Evolutionary conservation across 2,329 filamentous ascomycete species (phyloP), one percentile per base, ranked within the genome.

Genomic region (Acephala macrosclerotiorum): DNA sequence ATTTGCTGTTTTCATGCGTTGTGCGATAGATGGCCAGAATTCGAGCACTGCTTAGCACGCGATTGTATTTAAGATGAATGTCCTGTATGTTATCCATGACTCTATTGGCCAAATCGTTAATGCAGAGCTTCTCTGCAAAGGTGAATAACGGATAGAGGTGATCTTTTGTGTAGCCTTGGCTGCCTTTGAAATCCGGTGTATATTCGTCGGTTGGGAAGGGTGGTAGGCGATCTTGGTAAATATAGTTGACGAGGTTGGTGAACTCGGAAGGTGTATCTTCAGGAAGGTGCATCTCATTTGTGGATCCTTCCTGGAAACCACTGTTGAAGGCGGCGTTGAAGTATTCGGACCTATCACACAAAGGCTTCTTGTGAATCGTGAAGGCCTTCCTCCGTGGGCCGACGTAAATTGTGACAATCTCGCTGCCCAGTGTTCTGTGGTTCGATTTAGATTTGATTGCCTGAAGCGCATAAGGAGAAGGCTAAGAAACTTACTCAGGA

Each of bases 321-420:
- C 61, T 38, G 12, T 29, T 65, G 25, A 68, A 69, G 3, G 59
- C 57, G 20, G 1, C 47, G 1, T 25, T 25, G 47, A 69, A 64
- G 47, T 53, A 67, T 2, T 36, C 35, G 1, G 61, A 51, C n/a
- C 14, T 42, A 11, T 62, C 18, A 53, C 61, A 69, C 12, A 75
- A 45, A 2, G 74, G 36, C 11, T 69, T 59, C 16, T 71, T 69
- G 40, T 74, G 73, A 9, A 74, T 25, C 2, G 58, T 29, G 40
- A 73, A 75, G 12, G 65, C 56, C 11, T 65, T 65, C 26, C 55
- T 26, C 40, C 70, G 61, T 7, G 62, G 53, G 11, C 74, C 74
- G 5, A 73, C 73, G 14, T 53, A 61, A 18, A 75, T 59, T 2
- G 58, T 66, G 5, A 74, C 69, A 1, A 71, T 56, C 25, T 72